phyloP scores from a whole-genome alignment of 768 basidiomycete species.

The Hygrocybe coccinea region DNA sequence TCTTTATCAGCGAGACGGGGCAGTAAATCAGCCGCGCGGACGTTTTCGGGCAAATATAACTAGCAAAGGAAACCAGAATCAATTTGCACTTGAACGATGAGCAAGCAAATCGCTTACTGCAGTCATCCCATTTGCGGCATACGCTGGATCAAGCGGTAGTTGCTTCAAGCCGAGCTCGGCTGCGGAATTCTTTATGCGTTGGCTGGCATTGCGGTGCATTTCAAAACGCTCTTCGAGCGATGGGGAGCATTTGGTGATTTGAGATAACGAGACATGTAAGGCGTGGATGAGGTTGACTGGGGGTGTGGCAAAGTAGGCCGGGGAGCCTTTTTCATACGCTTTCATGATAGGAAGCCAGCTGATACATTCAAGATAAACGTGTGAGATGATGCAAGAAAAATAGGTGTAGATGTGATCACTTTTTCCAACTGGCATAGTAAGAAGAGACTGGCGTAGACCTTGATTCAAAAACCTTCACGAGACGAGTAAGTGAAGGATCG shows the following conservation, averaged over 20 bases:
- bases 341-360: constrained; percentile 94
- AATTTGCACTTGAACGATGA: not conserved
- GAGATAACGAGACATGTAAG: constrained; percentile 71
- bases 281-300: constrained; percentile 94
- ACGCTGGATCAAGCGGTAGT: constrained; percentile 55
- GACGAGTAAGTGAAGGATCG: not conserved
- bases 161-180: constrained; percentile 65
- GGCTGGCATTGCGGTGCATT: constrained; percentile 64
- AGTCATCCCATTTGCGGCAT: constrained; percentile 92
- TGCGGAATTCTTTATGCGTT: constrained; percentile 64
- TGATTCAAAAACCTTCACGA: constrained; percentile 50
- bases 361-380: not conserved
- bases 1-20: constrained; percentile 66
- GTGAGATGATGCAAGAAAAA: not conserved
- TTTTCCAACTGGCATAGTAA: constrained; percentile 91
- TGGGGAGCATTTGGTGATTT: constrained; percentile 58
- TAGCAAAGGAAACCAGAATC: constrained; percentile 29
- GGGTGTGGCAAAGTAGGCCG: constrained; percentile 93
- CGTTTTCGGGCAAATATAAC: constrained; percentile 79
- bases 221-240: constrained; percentile 76
- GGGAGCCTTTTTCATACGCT: constrained; percentile 75
- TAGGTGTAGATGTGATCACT: constrained; percentile 33
- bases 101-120: constrained; percentile 46
- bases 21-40: constrained; percentile 71
- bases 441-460: constrained; percentile 61